phyloP scores from a whole-genome alignment of 2,329 filamentous ascomycete genomes.

The Geosmithia flava region DNA sequence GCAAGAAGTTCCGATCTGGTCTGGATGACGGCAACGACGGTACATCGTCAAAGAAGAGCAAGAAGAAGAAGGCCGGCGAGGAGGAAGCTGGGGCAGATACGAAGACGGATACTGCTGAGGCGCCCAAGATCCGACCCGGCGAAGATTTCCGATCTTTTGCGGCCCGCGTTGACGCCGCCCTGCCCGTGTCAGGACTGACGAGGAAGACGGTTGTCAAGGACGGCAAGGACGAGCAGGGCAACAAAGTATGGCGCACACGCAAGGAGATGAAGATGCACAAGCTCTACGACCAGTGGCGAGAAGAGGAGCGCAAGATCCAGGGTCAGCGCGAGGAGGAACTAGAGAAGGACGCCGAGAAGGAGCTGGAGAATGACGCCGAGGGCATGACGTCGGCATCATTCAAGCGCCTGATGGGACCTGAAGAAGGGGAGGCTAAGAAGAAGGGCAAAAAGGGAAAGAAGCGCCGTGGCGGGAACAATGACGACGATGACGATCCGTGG shows the following conservation, averaged over 20 bases:
- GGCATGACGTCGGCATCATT: constrained; percentile 35
- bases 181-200: constrained; percentile 63
- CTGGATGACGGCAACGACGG: constrained; percentile 54
- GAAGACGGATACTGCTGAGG: constrained; percentile 10
- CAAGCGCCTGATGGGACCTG: constrained; percentile 5
- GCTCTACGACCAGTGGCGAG: constrained; percentile 65
- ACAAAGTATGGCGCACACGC: constrained; percentile 61
- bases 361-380: constrained; percentile 45
- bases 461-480: constrained; percentile 26
- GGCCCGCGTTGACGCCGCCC: constrained; percentile 69
- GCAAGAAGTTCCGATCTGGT: constrained; percentile 48
- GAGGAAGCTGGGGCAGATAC: neutral
- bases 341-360: constrained; percentile 50
- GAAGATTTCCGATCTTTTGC: constrained; percentile 75
- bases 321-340: constrained; percentile 54
- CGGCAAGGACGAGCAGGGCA: constrained; percentile 50
- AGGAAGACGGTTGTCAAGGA: constrained; percentile 43
- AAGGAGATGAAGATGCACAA: constrained; percentile 78
- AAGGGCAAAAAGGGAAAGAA: constrained; percentile 29
- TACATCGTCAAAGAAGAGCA: constrained; percentile 8
- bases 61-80: constrained; percentile 7
- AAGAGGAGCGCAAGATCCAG: constrained; percentile 50
- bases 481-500: constrained; percentile 65
- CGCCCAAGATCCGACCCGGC: constrained; percentile 66
- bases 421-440: constrained; percentile 11